Base-by-base conservation (phyloP, 192 early-diverging fungal species). In the Gryganskiella cystojenkinii region DNA sequence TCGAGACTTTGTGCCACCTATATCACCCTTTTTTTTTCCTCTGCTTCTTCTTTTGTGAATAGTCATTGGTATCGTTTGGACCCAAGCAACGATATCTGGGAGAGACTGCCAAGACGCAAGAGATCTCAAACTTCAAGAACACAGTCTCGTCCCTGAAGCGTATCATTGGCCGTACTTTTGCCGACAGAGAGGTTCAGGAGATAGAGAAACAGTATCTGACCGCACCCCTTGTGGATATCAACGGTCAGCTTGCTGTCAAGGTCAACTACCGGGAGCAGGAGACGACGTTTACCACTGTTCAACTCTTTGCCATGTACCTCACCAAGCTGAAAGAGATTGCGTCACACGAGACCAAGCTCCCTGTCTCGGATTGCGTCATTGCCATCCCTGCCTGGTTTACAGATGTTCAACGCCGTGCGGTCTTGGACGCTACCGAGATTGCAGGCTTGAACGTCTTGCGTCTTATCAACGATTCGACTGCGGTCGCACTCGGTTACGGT, bases 51-150 rank as follows among this genome's bases (percentile, higher is more conserved):
- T 19, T 11, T 35, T 61, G 20, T 22, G 3, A 25, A 56, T 92
- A 78, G 64, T 90, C 95, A 13, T 85, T 98, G 69, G 93, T 97
- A 8, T 97, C 95, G 13, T 98, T 99, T 80, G 95, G 95, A 53
- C 84, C 82, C 78, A 99, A 99, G 88, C 95, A 97, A 82, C 90
- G 97, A 70, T 97, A 89, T 79, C 88, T 99, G 44, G 98, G 98
- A 67, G 98, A 99, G 86, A 82, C 91, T 45, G 98, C 96, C 34
- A 98, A 98, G 85, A 97, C 91, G 27, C 91, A 92, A 81, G 96
- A 99, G 83, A 91, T 98, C 79, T 94, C 92, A 82, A 99, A 99
- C 88, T 97, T 96, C 83, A 97, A 98, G 84, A 96, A 96, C 86
- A 99, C 98, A 64, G 87, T 97, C 50, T 83, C 83, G 25, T 87